phyloP scores from a whole-genome alignment of 2,329 filamentous ascomycete species.

The Penicillium digitatum region DNA sequence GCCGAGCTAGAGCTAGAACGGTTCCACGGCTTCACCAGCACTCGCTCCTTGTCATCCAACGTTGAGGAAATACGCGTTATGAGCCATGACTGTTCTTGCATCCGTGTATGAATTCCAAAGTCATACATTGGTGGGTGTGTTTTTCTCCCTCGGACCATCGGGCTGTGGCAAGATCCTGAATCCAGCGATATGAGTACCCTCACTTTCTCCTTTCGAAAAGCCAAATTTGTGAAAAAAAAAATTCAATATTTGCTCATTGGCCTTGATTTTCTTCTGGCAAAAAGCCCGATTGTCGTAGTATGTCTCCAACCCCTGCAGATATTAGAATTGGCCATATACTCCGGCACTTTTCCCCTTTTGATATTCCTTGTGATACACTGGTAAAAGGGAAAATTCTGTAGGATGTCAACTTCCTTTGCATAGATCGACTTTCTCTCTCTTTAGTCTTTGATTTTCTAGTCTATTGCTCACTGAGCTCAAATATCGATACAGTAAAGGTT shows the following conservation, averaged over 20 bases:
- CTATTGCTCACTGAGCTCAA: neutral
- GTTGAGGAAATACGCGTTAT: neutral
- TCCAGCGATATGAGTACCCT: neutral
- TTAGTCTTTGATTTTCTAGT: neutral
- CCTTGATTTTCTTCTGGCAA: neutral
- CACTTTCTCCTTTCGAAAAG: neutral
- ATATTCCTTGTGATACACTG: neutral
- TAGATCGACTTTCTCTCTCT: neutral
- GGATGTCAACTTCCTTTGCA: neutral
- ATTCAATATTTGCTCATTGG: neutral
- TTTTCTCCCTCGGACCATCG: too few species aligned
- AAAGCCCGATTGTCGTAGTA: neutral
- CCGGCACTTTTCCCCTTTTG: neutral
- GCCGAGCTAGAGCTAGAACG: neutral
- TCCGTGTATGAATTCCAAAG: neutral
- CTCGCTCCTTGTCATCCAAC: neutral
- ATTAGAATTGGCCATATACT: conserved; percentile 2
- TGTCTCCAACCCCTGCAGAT: neutral
- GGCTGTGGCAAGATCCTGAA: neutral
- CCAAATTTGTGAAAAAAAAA: neutral
- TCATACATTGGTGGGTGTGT: neutral
- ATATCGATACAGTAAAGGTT: neutral
- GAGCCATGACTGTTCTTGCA: neutral
- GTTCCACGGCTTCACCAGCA: neutral
- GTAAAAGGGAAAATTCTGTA: neutral